A percentile compares a stretch with the other conserved stretches of the same genome.
phyloP scores from a whole-genome alignment of 2,329 filamentous ascomycete genomes.

The Scedosporium aurantiacum region DNA sequence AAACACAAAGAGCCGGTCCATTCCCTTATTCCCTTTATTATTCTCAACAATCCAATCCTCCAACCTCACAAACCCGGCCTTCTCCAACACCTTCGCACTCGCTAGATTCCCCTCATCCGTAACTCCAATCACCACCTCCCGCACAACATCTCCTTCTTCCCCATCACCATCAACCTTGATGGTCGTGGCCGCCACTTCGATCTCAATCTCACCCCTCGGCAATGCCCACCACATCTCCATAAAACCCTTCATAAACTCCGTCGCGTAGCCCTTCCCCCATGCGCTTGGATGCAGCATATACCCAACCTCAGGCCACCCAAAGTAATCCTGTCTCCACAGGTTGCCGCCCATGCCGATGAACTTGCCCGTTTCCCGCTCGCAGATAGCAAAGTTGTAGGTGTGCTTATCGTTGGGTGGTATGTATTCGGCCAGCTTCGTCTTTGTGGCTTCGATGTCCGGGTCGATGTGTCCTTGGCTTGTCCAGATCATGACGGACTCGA shows the following conservation, averaged over 20 bases:
- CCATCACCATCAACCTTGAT: slow-evolving; percentile 14
- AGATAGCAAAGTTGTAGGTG: slow-evolving; percentile 48
- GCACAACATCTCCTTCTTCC: slow-evolving; percentile 16
- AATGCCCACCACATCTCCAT: slow-evolving; percentile 36
- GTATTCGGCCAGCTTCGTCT: slow-evolving; percentile 24
- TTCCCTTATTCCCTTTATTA: background rate
- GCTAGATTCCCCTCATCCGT: slow-evolving; percentile 36
- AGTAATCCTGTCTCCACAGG: slow-evolving; percentile 20
- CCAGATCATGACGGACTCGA: slow-evolving; percentile 53
- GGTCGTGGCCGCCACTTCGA: slow-evolving; percentile 30
- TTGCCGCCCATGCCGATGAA: slow-evolving; percentile 40
- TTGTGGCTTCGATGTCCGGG: slow-evolving; percentile 30
- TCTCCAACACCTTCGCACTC: slow-evolving; percentile 46
- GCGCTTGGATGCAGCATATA: slow-evolving; percentile 42
- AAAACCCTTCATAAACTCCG: slow-evolving; percentile 41
- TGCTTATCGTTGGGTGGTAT: slow-evolving; percentile 37
- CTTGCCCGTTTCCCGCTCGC: slow-evolving; percentile 32
- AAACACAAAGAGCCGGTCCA: slow-evolving; percentile 2
- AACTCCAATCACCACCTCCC: slow-evolving; percentile 33
- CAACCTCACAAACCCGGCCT: slow-evolving; percentile 36
- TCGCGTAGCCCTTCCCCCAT: slow-evolving; percentile 47
- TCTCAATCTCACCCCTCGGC: slow-evolving; percentile 30
- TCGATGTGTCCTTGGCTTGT: slow-evolving; percentile 33
- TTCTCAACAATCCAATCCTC: slow-evolving; percentile 1
- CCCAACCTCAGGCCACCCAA: slow-evolving; percentile 47